A percentile compares a stretch with the other conserved stretches of the same genome.
phyloP scores from a whole-genome alignment of 768 basidiomycete species.

The Pulveroboletus ravenelii region DNA sequence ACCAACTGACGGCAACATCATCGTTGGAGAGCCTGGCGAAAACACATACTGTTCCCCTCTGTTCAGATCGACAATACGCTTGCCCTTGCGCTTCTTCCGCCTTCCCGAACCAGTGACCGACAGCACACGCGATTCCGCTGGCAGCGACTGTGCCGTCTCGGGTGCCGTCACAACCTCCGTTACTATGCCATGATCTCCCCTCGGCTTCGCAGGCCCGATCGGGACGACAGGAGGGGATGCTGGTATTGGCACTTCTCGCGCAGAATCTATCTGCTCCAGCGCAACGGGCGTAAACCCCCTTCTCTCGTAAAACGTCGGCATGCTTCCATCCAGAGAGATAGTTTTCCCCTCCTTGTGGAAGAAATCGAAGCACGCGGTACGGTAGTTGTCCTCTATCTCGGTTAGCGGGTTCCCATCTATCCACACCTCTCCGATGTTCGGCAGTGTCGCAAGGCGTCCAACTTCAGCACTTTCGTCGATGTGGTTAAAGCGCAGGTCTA shows the following conservation, averaged over 20 bases:
- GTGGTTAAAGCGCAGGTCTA: conserved; percentile 78
- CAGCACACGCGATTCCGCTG: conserved; percentile 37
- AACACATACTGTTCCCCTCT: conserved; percentile 39
- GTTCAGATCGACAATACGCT: conserved; percentile 77
- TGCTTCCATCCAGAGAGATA: conserved; percentile 70
- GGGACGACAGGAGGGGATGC: conserved; percentile 60
- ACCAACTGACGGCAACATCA: conserved; percentile 1
- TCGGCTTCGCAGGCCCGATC: conserved; percentile 38
- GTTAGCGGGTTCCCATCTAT: conserved; percentile 80
- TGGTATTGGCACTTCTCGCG: conserved; percentile 44
- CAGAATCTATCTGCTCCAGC: conserved; percentile 49
- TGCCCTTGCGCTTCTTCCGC: conserved; percentile 55
- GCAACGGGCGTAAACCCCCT: conserved; percentile 48
- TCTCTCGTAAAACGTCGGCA: conserved; percentile 69
- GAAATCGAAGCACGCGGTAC: conserved; percentile 74
- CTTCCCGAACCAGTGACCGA: conserved; percentile 44
- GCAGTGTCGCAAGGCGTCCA: conserved; percentile 73
- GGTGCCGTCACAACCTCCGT: conserved; percentile 20
- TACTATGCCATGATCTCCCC: conserved; percentile 10
- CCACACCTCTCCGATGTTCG: conserved; percentile 77
- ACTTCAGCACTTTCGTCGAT: conserved; percentile 83
- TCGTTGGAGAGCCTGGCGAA: conserved; percentile 8
- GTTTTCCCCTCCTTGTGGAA: conserved; percentile 83
- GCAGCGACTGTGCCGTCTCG: conserved; percentile 24
- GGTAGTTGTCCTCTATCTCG: conserved; percentile 64